These are phyloP conservation scores for Didymella pinodella DNA, from an alignment of 2,329 filamentous ascomycete species.

Conservation along the genomic window DNA sequence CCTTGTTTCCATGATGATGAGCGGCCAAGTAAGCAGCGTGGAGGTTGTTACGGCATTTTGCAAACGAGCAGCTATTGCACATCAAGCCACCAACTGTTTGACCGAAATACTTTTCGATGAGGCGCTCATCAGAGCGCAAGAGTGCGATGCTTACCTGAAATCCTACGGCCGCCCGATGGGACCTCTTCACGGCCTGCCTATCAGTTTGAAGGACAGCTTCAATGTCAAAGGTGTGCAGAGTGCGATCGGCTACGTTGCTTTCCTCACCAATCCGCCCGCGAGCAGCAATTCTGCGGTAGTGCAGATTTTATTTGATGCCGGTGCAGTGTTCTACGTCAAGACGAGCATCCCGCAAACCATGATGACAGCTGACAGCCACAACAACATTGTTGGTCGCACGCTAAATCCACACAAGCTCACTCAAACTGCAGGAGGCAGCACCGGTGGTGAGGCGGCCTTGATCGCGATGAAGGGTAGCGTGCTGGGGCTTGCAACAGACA, in stretches of 20 bases:
- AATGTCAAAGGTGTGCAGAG: constrained; percentile 65
- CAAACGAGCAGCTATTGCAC: constrained; percentile 62
- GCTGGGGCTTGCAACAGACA: constrained; percentile 70
- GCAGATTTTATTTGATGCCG: constrained; percentile 49
- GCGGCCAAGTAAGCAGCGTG: constrained; percentile 34
- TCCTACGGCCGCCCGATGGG: constrained; percentile 56
- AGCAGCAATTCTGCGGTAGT: constrained; percentile 48
- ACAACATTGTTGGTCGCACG: constrained; percentile 68
- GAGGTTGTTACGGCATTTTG: constrained; percentile 63
- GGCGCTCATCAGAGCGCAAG: constrained; percentile 50
- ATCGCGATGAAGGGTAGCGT: constrained; percentile 66
- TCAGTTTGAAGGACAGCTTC: constrained; percentile 63
- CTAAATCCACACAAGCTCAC: constrained; percentile 69
- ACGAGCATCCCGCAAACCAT: constrained; percentile 63
- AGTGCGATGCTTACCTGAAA: constrained; percentile 50
- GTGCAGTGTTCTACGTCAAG: constrained; percentile 62
- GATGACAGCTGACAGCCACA: constrained; percentile 62
- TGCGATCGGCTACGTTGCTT: constrained; percentile 65
- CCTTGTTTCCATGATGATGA: constrained; percentile 38
- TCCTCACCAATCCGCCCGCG: constrained; percentile 43
- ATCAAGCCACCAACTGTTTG: constrained; percentile 62
- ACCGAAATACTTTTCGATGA: constrained; percentile 56
- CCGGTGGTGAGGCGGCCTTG: constrained; percentile 70
- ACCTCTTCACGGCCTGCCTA: constrained; percentile 62
- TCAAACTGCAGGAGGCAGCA: constrained; percentile 69